Evolutionary conservation across 2,329 filamentous ascomycete species (phyloP), one percentile per base, ranked within the genome.

Genomic region (Ceratocystis alfenasii): DNA sequence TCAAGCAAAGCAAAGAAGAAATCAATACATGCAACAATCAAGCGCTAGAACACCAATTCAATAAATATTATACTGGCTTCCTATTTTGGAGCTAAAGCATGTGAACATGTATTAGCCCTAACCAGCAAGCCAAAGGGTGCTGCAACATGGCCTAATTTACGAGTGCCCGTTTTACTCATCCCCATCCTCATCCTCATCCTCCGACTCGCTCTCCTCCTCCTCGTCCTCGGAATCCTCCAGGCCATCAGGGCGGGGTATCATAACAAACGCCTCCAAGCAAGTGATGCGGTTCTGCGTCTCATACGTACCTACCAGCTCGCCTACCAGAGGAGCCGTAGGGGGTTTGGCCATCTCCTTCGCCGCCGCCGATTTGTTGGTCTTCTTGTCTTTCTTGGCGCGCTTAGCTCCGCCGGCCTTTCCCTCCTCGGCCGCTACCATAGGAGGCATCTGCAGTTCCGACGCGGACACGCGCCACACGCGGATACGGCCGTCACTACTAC

Each of bases 201-300:
- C 77, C 10, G 77, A 78, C 36, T 72, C 70, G 15, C 70, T 72
- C 48, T 41, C 36, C 36, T 41, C 74, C 57, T 75, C 74, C 0
- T 76, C 77, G 8, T 77, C 78, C 41, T 75, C 75, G 17, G 76
- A 80, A 20, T 83, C 84, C 70, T 84, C 84, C 57, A 79, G 78
- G 25, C 81, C 81, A 50, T 85, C 84, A 17, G 83, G 82, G 60
- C 81, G 78, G 70, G 85, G 82, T 74, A 89, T 82, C 90, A 97
- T 95, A 69, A 89, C 78, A 77, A 95, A 97, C 25, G 87, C 87
- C 71, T 85, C 86, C 71, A 97, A 73, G 74, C 94, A 97, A 46
- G 92, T 97, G 70, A 97, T 91, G 66, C 94, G 81, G 74, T 93
- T 92, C 59, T 87, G 86, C 25, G 92, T 96, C 75, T 92, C 87